phyloP scores from a whole-genome alignment of 805 yeast species.

The Ogataea paraovalis region DNA sequence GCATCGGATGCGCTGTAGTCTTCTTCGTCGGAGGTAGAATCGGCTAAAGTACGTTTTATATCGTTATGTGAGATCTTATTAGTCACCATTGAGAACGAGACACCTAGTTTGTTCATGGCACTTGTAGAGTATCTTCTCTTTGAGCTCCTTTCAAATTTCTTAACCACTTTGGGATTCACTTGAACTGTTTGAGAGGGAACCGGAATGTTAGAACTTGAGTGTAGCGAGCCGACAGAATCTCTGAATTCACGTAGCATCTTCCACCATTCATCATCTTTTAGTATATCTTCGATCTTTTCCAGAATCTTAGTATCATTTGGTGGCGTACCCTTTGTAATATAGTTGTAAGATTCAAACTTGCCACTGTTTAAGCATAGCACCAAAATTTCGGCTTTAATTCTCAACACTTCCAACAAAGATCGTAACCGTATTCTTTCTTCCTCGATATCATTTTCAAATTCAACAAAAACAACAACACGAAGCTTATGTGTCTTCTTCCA shows the following conservation, averaged over 20 bases:
- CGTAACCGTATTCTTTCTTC: conserved; percentile 65
- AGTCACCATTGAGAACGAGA: conserved; percentile 74
- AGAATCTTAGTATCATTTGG: conserved; percentile 29
- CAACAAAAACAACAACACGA: conserved; percentile 89
- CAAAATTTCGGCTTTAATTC: conserved; percentile 80
- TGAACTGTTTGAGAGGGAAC: conserved; percentile 12
- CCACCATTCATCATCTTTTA: conserved; percentile 87
- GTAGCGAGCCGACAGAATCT: conserved; percentile 3
- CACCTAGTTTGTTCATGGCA: conserved; percentile 69
- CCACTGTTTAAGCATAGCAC: conserved; percentile 66
- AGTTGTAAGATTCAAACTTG: conserved; percentile 58
- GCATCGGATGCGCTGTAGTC: conserved; percentile 20
- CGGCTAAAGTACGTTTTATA: conserved; percentile 21
- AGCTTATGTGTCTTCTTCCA: conserved; percentile 79
- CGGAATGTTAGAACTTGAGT: conserved; percentile 3
- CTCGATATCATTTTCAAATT: conserved; percentile 59
- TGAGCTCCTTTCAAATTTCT: conserved; percentile 27
- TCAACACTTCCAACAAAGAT: conserved; percentile 63
- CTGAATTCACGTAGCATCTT: conserved; percentile 59
- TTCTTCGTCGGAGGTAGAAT: conserved; percentile 25
- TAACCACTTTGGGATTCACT: conserved; percentile 22
- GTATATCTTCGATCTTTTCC: conserved; percentile 44
- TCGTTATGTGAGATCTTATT: conserved; percentile 40
- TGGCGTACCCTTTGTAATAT: conserved; percentile 66
- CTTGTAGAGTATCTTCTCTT: conserved; percentile 52